phyloP scores from a whole-genome alignment of 805 yeast species.

The Yarrowia sp. region DNA sequence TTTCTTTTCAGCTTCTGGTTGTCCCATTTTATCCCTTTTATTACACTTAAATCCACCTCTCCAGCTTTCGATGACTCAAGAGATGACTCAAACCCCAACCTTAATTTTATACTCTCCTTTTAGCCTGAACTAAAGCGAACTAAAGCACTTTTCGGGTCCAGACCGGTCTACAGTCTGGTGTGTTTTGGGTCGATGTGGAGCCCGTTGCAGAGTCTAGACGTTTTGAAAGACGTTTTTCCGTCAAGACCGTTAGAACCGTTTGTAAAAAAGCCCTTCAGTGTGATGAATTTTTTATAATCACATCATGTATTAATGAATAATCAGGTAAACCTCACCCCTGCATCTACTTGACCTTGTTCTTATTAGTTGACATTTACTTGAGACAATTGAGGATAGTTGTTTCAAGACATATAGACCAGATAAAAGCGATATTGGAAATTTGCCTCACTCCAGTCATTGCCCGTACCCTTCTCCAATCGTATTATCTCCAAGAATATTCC shows the following conservation, averaged over 20 bases:
- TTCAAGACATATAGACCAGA: not conserved
- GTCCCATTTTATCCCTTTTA: no score
- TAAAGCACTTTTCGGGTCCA: conserved; percentile 10
- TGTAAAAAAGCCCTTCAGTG: no score
- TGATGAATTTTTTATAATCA: no score
- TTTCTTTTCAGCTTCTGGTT: no score
- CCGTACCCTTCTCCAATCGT: no score
- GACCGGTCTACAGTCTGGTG: conserved; percentile 9
- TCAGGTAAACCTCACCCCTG: not conserved
- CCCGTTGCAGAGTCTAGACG: no score
- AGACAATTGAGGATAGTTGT: not conserved
- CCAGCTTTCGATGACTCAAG: conserved; percentile 4
- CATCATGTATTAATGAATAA: not conserved
- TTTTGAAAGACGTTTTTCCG: not conserved
- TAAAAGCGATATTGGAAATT: no score
- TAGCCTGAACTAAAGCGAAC: not conserved
- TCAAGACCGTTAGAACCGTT: no score
- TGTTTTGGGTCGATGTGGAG: not conserved
- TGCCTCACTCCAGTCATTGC: no score
- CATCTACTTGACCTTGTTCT: not conserved
- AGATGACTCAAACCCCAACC: conserved; percentile 1
- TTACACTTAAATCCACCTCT: not conserved
- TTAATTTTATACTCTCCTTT: not conserved
- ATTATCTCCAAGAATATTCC: no score
- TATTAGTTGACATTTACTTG: not conserved